Evolutionary conservation across 495 filamentous ascomycete species (phyloP).

Genomic region (Lophiotrema nucula): DNA sequence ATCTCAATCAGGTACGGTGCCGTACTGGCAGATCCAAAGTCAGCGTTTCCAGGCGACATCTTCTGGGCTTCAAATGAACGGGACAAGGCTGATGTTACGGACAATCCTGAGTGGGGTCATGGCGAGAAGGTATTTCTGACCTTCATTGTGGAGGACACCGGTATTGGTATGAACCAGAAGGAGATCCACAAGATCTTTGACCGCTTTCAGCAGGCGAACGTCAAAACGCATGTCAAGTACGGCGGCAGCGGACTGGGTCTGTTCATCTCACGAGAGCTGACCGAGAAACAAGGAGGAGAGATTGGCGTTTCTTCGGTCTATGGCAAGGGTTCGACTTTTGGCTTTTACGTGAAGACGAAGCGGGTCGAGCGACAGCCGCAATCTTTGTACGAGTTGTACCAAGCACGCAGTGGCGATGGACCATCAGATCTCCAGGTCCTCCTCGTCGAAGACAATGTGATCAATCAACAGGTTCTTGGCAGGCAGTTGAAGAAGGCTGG

Average conservation of each 20-base stretch:
- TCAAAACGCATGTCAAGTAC: slow-evolving; percentile 50
- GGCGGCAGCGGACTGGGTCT: slow-evolving; percentile 83
- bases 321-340: slow-evolving; percentile 74
- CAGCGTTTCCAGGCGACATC: slow-evolving; percentile 42
- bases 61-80: slow-evolving; percentile 37
- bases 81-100: slow-evolving; percentile 47
- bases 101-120: slow-evolving; percentile 33
- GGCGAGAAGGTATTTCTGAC: slow-evolving; percentile 25
- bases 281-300: slow-evolving; percentile 78
- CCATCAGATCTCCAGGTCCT: slow-evolving; percentile 10
- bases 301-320: slow-evolving; percentile 72
- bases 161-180: slow-evolving; percentile 19
- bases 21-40: slow-evolving; percentile 45
- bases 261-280: slow-evolving; percentile 75
- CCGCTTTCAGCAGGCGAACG: slow-evolving; percentile 32
- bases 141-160: slow-evolving; percentile 29
- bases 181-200: slow-evolving; percentile 32
- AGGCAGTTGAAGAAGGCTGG: slow-evolving; percentile 63
- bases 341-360: slow-evolving; percentile 72
- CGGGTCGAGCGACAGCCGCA: slow-evolving; percentile 39
- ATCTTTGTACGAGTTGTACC: neutral
- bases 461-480: slow-evolving; percentile 68
- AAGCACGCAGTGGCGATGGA: neutral
- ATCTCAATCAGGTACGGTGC: slow-evolving; percentile 34
- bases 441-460: slow-evolving; percentile 50